Percentiles rank a stretch among this genome's conserved stretches.
Conservation (phyloP, 306 rosid genomes). For the Vigna radiata region DNA sequence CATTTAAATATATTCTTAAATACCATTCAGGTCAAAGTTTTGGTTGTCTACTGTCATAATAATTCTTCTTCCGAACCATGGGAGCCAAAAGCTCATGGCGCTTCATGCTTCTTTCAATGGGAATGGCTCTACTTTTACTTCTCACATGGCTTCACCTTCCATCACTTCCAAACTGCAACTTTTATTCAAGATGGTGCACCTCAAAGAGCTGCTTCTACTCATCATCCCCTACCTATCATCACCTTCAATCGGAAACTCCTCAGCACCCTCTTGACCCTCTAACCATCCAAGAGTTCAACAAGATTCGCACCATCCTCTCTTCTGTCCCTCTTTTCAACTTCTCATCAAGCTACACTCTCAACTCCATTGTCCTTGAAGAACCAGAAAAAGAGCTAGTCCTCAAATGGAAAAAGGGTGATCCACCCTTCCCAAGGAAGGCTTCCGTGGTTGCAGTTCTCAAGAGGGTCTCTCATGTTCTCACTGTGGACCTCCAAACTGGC, state of each 20-base stretch:
- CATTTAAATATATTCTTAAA: too few species aligned
- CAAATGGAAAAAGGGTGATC: constrained; percentile 63
- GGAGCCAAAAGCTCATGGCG: constrained; percentile 54
- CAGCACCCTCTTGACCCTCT: constrained; percentile 91
- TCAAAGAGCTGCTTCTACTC: constrained; percentile 49
- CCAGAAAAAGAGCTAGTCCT: constrained; percentile 69
- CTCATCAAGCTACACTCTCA: constrained; percentile 49
- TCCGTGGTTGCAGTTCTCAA: constrained; percentile 56
- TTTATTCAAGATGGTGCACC: constrained; percentile 25
- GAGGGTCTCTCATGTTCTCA: constrained; percentile 52
- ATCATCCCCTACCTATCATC: constrained; percentile 14
- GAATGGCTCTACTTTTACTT: constrained; percentile 45
- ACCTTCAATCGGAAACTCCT: constrained; percentile 51
- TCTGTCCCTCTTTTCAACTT: constrained; percentile 55
- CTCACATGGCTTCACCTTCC: constrained; percentile 61
- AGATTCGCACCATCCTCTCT: constrained; percentile 56
- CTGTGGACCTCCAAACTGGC: constrained; percentile 53
- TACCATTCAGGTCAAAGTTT: too few species aligned
- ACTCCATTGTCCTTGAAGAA: constrained; percentile 69
- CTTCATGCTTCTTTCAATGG: constrained; percentile 53
- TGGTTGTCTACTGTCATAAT: not conserved
- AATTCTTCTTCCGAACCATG: constrained; percentile 42
- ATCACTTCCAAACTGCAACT: constrained; percentile 49
- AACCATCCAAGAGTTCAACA: constrained; percentile 66
- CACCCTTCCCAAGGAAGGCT: constrained; percentile 64